Evolutionary conservation across 1,139 yeast species (phyloP), one percentile per base, ranked within the genome.

Genomic region (Wickerhamiella infanticola): DNA sequence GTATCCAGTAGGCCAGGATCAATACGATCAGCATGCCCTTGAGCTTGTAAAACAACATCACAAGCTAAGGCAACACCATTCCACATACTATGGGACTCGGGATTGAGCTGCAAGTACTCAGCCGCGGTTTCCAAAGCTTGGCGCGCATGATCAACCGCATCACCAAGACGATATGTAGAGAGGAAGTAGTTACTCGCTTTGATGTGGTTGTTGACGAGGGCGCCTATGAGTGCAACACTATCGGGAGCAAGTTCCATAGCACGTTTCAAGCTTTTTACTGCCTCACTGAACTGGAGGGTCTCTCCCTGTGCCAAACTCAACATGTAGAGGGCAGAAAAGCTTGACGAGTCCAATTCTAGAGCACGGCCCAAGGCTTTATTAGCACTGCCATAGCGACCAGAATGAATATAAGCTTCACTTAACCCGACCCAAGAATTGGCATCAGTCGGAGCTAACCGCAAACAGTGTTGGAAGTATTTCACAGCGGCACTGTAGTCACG

Each of bases 381-480:
- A 0, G 95, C 85, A 2, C 97, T 94, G 49, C 82, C 90, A 43
- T 79, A 67, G 51, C 95, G 72, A 4, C 98, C 98, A 62, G 94
- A 77, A 41, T 78, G 75, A 48, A 73, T 69, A 60, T 90, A 90
- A 0, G 96, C 93, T 61, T 93, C 98, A 24, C 98, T 98, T 37
- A 90, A 67, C 0, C 96, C 96, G 26, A 82, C 70, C 97, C 97
- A 88, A 9, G 95, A 79, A 53, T 82, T 79, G 6, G 73, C 62
- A 62, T 90, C 96, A 48, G 61, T 57, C 0, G 81, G 68, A 37
- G 77, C 67, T 53, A 82, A 66, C 51, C 97, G 71, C 47, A 93
- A 67, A 0, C 95, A 88, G 29, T 78, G 74, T 62, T 90, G 98
- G 58, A 85, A 86, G 75, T 83, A 79, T 60, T 83, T 90, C 40